Percentiles rank a stretch among this genome's conserved stretches.
Conservation (phyloP, 1,284 basidiomycete genomes). For the Ustilago shanxiensis region DNA sequence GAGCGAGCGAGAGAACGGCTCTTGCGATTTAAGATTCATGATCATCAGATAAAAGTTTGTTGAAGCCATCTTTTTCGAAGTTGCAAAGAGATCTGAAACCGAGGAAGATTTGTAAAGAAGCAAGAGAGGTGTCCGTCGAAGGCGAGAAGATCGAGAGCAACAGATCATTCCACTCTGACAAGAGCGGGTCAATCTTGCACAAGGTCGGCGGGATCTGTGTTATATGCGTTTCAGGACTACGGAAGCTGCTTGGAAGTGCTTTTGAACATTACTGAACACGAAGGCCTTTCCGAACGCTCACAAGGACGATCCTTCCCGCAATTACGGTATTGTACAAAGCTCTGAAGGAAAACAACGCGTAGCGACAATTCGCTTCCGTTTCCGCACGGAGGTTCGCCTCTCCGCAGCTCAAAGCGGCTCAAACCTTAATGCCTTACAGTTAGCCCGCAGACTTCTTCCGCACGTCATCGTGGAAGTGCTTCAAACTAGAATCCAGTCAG, state of each 20-base stretch:
- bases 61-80: neutral
- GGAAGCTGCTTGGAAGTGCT: too few species aligned
- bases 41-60: conserved; percentile 15
- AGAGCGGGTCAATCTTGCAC: too few species aligned
- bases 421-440: neutral
- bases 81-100: too few species aligned
- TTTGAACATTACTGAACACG: neutral
- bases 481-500: too few species aligned
- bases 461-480: too few species aligned
- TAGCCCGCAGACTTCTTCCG: too few species aligned
- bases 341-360: conserved; percentile 2
- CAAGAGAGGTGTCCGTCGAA: neutral
- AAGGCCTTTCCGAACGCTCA: neutral
- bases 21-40: neutral
- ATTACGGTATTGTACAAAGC: neutral
- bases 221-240: too few species aligned
- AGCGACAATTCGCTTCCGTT: neutral
- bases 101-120: too few species aligned
- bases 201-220: too few species aligned
- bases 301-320: neutral
- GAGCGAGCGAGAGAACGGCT: neutral
- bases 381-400: neutral
- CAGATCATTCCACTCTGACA: too few species aligned
- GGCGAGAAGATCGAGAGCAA: too few species aligned
- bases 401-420: neutral